Percentiles rank a stretch among this genome's conserved stretches.
These are phyloP conservation scores for Colletotrichum tropicale DNA, from an alignment of 2,329 filamentous ascomycete genomes.

Conservation along the genomic window DNA sequence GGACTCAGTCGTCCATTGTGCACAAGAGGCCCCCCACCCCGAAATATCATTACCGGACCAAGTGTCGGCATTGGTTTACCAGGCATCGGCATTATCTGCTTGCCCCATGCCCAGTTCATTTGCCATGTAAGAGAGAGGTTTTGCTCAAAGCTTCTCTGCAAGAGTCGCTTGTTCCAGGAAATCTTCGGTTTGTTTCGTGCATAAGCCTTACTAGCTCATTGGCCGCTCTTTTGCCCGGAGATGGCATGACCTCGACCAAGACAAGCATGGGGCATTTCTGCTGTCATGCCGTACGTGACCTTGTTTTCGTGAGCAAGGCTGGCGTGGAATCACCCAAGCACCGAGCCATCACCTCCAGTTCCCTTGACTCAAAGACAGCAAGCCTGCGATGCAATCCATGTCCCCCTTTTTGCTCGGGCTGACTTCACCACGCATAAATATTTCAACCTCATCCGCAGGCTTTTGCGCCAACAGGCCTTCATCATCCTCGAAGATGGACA, in stretches of 20 bases:
- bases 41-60: background rate
- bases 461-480: conserved; percentile 28
- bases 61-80: background rate
- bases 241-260: background rate
- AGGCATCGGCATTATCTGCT: background rate
- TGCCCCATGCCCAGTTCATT: background rate
- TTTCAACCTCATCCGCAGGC: conserved; percentile 65
- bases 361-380: conserved; percentile 89
- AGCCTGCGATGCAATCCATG: conserved; percentile 86
- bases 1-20: background rate
- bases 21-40: background rate
- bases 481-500: conserved; percentile 60
- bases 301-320: background rate
- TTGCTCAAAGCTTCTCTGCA: background rate
- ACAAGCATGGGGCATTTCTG: background rate
- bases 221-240: background rate
- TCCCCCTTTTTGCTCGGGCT: conserved; percentile 79
- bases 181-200: background rate
- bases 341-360: conserved; percentile 70
- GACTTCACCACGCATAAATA: conserved; percentile 72
- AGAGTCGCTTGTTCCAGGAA: background rate
- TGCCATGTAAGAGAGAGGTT: background rate
- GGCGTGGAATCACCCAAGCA: background rate
- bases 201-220: background rate
- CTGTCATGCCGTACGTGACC: background rate